phyloP scores from a whole-genome alignment of 2,329 filamentous ascomycete genomes.

The Cladophialophora bantiana region DNA sequence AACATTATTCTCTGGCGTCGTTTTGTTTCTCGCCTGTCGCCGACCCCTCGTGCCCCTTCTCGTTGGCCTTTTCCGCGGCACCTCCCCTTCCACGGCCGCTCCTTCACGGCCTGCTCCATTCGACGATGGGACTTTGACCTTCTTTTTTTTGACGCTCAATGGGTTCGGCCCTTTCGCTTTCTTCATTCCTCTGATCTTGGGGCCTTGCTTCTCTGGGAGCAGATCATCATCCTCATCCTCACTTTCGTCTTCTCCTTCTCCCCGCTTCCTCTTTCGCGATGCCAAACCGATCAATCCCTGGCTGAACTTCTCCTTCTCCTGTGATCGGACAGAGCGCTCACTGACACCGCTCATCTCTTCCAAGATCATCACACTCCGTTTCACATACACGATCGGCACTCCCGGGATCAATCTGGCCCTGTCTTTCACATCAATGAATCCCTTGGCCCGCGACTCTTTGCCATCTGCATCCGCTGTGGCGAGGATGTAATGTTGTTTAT shows the following conservation, averaged over 20 bases:
- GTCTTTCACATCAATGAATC: slow-evolving; percentile 48
- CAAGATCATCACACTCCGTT: slow-evolving; percentile 59
- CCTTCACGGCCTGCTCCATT: slow-evolving; percentile 35
- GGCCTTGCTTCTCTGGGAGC: slow-evolving; percentile 39
- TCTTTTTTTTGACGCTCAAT: slow-evolving; percentile 57
- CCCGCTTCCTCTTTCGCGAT: slow-evolving; percentile 47
- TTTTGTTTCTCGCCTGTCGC: slow-evolving; percentile 11
- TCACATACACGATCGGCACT: slow-evolving; percentile 59
- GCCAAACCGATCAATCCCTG: slow-evolving; percentile 48
- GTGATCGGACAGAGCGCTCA: slow-evolving; percentile 50
- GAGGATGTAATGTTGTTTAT: slow-evolving; percentile 58
- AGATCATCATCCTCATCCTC: slow-evolving; percentile 32
- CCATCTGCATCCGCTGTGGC: slow-evolving; percentile 52
- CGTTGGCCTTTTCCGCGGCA: slow-evolving; percentile 26
- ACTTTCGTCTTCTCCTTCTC: slow-evolving; percentile 38
- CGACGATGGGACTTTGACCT: slow-evolving; percentile 40
- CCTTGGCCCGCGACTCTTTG: slow-evolving; percentile 42
- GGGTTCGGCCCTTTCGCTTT: slow-evolving; percentile 57
- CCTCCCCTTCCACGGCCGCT: slow-evolving; percentile 24
- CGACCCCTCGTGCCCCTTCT: slow-evolving; percentile 19
- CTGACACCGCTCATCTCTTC: slow-evolving; percentile 56
- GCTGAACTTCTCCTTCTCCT: slow-evolving; percentile 57
- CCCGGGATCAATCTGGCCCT: slow-evolving; percentile 54
- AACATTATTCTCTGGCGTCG: neutral
- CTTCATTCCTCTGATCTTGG: slow-evolving; percentile 45